Base-by-base conservation (phyloP, 768 basidiomycete genomes). In the Agaricus bisporus region DNA sequence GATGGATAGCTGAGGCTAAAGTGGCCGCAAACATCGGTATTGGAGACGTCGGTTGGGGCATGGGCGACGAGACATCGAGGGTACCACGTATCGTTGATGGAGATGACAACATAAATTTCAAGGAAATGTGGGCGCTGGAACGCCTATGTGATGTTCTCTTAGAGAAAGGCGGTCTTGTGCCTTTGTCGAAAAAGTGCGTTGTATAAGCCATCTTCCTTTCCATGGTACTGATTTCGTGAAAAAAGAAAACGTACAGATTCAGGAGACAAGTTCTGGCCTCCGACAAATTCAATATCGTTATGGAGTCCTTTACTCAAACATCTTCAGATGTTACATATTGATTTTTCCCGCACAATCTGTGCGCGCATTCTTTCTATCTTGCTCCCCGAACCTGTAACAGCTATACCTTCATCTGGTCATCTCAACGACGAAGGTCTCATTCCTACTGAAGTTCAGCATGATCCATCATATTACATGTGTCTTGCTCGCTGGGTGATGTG, bases 111-210 rank as follows among this genome's bases (percentile, higher is more conserved):
- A 68, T 70, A 32, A 83, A 84, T 41, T 56, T 67, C 11, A 80
- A 77, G 61, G 87, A 90, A 63, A 68, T 66, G 45, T 86, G 82
- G 79, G 86, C 86, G 6, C 62, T 90, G 41, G 86, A 89, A 49
- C 68, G 69, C 35, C 67, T 98, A 2, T 85, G 82, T 51, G 81
- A 85, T 44, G 77, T 68, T 0, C 69, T 98, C 11, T 59, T 89
- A 46, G 83, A 82, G 53, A 80, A 77, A 56, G 92, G 92, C 9
- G 80, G 74, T 9, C 70, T 98, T 7, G 85, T 98, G 3, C 94
- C 95, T 7, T 59, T 88, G 2, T 86, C 91, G 1, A 89, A 84
- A 70, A 93, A 85, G 95, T 95, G 58, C 58, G 79, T 52, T 39
- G 26, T 37, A 41, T 25, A 37, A 37, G 60, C 32, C 54, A 18